Conservation (phyloP, 108 stramenopile genomes). For the Fistulifera pelliculosa region DNA sequence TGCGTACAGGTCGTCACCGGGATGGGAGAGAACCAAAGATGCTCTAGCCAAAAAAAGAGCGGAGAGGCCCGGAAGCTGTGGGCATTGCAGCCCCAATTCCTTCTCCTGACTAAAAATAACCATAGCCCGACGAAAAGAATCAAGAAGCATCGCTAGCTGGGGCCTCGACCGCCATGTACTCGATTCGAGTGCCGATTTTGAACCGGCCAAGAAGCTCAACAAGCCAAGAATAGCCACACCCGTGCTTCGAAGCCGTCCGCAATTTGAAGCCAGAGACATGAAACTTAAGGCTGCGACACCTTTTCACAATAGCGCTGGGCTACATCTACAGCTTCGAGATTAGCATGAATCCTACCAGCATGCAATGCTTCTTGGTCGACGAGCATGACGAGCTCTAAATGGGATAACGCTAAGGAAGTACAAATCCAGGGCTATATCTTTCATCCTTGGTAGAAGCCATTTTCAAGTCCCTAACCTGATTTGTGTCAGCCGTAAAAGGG, state of each 20-base stretch:
- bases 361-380: slow-evolving; percentile 1
- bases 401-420: slow-evolving; percentile 42
- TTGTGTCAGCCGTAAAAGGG: background rate
- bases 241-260: slow-evolving; percentile 39
- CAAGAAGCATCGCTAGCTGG: slow-evolving; percentile 68
- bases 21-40: slow-evolving; percentile 44
- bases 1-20: slow-evolving; percentile 64
- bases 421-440: slow-evolving; percentile 69
- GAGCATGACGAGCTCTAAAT: too few species aligned
- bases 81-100: slow-evolving; percentile 4
- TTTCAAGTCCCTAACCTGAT: background rate
- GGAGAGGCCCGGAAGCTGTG: slow-evolving; percentile 47
- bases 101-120: slow-evolving; percentile 20
- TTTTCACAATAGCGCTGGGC: slow-evolving; percentile 45
- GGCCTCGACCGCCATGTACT: slow-evolving; percentile 68
- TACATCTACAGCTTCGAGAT: slow-evolving; percentile 3
- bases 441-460: slow-evolving; percentile 11
- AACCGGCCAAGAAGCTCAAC: slow-evolving; percentile 41
- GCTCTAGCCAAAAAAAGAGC: slow-evolving; percentile 67
- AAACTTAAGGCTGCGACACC: slow-evolving; percentile 47
- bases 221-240: slow-evolving; percentile 46
- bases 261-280: slow-evolving; percentile 48
- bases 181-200: slow-evolving; percentile 37
- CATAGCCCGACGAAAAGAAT: slow-evolving; percentile 61
- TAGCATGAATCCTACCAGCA: background rate